phyloP scores from a whole-genome alignment of 345 rosid species.

The Brassica carinata region DNA sequence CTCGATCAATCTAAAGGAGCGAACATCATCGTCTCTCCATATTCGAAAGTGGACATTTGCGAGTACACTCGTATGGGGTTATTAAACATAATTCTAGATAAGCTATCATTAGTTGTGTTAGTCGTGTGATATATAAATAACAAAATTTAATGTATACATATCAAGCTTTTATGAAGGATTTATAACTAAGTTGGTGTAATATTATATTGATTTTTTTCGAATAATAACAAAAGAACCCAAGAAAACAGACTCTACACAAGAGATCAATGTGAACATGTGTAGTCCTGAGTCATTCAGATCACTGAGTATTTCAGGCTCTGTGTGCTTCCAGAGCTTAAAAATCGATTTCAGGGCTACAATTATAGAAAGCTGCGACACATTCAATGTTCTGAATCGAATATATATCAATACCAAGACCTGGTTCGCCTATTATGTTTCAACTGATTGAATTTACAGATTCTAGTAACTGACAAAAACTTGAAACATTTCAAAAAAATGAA shows the following conservation, averaged over 20 bases:
- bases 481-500: not conserved
- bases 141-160: not conserved
- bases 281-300: too few species aligned
- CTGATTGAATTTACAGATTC: not conserved
- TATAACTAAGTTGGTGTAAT: too few species aligned
- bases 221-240: too few species aligned
- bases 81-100: not conserved
- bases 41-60: not conserved
- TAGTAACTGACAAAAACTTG: not conserved
- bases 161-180: not conserved
- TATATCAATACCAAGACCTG: not conserved
- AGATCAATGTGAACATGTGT: too few species aligned
- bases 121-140: not conserved
- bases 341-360: not conserved
- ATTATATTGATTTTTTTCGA: too few species aligned
- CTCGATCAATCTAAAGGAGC: not conserved
- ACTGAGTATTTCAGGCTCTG: not conserved
- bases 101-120: not conserved
- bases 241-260: too few species aligned
- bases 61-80: not conserved
- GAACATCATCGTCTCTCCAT: not conserved
- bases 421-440: constrained; percentile 1
- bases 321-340: not conserved
- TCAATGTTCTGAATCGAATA: not conserved
- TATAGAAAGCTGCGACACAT: not conserved